Conservation (phyloP, 2,329 filamentous ascomycete genomes). For the Esteya vermicola region DNA sequence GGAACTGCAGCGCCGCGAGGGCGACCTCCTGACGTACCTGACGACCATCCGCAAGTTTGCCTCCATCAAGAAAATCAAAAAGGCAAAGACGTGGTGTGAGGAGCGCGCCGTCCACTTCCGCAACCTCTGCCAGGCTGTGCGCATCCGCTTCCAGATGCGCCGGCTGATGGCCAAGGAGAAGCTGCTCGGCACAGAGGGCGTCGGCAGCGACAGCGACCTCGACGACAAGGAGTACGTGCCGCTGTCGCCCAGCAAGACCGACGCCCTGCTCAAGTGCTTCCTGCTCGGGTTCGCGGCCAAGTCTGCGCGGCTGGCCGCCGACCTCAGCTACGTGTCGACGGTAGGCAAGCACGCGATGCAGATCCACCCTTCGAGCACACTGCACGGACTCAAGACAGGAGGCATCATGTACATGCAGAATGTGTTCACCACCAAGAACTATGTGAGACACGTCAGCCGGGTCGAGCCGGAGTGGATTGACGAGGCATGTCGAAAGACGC, state of each 20-base stretch:
- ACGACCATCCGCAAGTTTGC: constrained; percentile 49
- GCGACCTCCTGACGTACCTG: constrained; percentile 50
- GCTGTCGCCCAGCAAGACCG: constrained; percentile 37
- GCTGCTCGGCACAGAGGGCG: constrained; percentile 29
- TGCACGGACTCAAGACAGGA: constrained; percentile 49
- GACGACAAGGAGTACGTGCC: constrained; percentile 36
- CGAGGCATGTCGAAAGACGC: constrained; percentile 19
- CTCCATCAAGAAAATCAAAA: constrained; percentile 36
- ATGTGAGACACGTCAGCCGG: constrained; percentile 50
- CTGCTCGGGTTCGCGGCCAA: constrained; percentile 45
- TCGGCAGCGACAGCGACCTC: constrained; percentile 24
- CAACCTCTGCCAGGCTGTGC: constrained; percentile 48
- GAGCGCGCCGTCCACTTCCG: constrained; percentile 40
- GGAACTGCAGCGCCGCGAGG: constrained; percentile 45
- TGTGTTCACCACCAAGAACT: constrained; percentile 52
- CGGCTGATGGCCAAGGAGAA: constrained; percentile 38
- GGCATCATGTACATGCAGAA: constrained; percentile 57
- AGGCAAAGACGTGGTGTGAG: constrained; percentile 37
- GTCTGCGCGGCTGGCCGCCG: constrained; percentile 45
- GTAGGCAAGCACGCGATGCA: constrained; percentile 46
- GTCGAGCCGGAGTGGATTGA: constrained; percentile 46
- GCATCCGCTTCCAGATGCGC: constrained; percentile 47
- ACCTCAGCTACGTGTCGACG: constrained; percentile 45
- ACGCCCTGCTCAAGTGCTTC: constrained; percentile 44
- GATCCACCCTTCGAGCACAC: constrained; percentile 47